Evolutionary conservation across 1,284 basidiomycete species (phyloP).

Genomic region (Neonothopanus nambi): DNA sequence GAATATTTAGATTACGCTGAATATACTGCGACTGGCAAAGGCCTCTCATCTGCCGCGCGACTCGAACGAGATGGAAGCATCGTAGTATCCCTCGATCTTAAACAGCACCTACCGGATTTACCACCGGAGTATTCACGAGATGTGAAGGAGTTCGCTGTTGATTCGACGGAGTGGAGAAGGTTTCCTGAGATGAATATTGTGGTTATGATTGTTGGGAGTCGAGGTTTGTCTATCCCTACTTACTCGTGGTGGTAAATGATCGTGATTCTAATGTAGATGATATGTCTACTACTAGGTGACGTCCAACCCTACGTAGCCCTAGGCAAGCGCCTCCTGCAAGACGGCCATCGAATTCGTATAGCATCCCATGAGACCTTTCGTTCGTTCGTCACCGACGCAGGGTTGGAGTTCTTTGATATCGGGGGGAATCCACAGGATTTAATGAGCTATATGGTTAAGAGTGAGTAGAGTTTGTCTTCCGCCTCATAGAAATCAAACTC

Average conservation of each 20-base stretch:
- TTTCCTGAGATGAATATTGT: slow-evolving; percentile 56
- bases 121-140: slow-evolving; percentile 45
- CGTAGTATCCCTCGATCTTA: slow-evolving; percentile 44
- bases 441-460: slow-evolving; percentile 64
- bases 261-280: slow-evolving; percentile 1
- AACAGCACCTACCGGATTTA: slow-evolving; percentile 49
- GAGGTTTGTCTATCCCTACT: slow-evolving; percentile 40
- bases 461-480: slow-evolving; percentile 43
- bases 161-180: slow-evolving; percentile 34
- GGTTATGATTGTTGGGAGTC: slow-evolving; percentile 64
- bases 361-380: slow-evolving; percentile 68
- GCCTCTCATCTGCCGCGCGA: slow-evolving; percentile 36
- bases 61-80: slow-evolving; percentile 42
- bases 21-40: slow-evolving; percentile 33
- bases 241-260: background rate
- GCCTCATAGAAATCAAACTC: background rate
- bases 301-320: slow-evolving; percentile 73
- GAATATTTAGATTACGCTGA: slow-evolving; percentile 27
- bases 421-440: slow-evolving; percentile 61
- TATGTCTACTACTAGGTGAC: too few species aligned
- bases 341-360: slow-evolving; percentile 65
- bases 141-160: slow-evolving; percentile 53
- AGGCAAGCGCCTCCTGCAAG: slow-evolving; percentile 49
- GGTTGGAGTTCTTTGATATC: slow-evolving; percentile 57
- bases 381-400: slow-evolving; percentile 50